These are phyloP conservation scores for Fusarium aywerte DNA, from an alignment of 2,329 filamentous ascomycete genomes.

Conservation along the genomic window DNA sequence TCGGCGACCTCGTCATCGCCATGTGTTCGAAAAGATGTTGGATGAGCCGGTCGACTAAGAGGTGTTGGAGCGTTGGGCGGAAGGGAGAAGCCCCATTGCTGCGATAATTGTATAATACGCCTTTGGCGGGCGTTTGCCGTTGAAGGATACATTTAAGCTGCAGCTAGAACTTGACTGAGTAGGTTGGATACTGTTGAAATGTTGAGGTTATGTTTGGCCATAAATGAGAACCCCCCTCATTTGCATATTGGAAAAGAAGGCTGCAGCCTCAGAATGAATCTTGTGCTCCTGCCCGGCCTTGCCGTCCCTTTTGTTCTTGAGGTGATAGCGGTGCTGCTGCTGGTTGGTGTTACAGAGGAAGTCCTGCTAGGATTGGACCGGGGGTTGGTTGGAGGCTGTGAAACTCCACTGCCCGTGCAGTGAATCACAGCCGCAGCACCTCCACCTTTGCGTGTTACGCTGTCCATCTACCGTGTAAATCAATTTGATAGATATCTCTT, in stretches of 20 bases:
- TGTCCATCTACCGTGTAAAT: constrained; percentile 1
- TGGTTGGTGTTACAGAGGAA: constrained; percentile 29
- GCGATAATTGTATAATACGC: constrained; percentile 62
- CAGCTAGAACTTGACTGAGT: constrained; percentile 25
- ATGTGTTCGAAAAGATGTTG: constrained; percentile 57
- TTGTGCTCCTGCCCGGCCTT: constrained; percentile 24
- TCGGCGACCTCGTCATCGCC: constrained; percentile 65
- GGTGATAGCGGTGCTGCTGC: constrained; percentile 8
- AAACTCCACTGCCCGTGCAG: constrained; percentile 35
- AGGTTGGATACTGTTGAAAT: not conserved
- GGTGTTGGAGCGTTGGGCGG: constrained; percentile 55
- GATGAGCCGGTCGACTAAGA: constrained; percentile 55
- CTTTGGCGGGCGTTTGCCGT: constrained; percentile 55
- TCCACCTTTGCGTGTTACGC: constrained; percentile 19
- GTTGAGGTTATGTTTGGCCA: constrained; percentile 14
- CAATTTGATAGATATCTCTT: not conserved
- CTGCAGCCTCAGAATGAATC: constrained; percentile 13
- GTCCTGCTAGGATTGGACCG: not conserved
- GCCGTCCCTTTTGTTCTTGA: constrained; percentile 30
- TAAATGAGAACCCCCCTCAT: constrained; percentile 16
- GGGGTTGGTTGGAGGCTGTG: constrained; percentile 27
- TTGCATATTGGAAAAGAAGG: constrained; percentile 7
- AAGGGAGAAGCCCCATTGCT: constrained; percentile 60
- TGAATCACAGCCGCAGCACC: constrained; percentile 44
- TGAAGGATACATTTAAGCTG: constrained; percentile 46